phyloP scores from a whole-genome alignment of 495 filamentous ascomycete species.

The Aspergillus homomorphus region DNA sequence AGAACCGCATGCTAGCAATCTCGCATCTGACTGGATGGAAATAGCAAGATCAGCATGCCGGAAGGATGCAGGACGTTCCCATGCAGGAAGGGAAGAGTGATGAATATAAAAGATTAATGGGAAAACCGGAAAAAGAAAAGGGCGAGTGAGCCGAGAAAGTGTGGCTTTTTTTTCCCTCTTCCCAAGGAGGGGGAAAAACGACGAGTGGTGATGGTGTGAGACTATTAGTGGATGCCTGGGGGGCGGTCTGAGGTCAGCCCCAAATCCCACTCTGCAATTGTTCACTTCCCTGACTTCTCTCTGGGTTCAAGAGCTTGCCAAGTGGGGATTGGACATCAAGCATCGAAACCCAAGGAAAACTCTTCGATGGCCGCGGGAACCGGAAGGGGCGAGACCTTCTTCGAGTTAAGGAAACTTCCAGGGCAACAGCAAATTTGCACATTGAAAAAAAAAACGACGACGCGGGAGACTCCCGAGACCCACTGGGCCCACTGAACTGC shows the following conservation, averaged over 20 bases:
- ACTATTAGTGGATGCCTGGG: neutral
- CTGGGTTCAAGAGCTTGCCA: neutral
- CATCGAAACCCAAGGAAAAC: neutral
- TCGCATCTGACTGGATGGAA: slow-evolving; percentile 24
- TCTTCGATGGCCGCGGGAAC: neutral
- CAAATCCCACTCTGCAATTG: neutral
- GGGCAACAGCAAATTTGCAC: slow-evolving; percentile 1
- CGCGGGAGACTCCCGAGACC: slow-evolving; percentile 5
- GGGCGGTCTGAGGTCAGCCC: slow-evolving; percentile 8
- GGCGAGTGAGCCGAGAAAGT: neutral
- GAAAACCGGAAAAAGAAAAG: neutral
- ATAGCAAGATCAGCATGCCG: slow-evolving; percentile 8
- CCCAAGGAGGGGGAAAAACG: neutral
- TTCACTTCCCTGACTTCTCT: neutral
- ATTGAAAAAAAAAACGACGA: neutral
- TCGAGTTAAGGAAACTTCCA: neutral
- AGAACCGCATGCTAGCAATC: slow-evolving; percentile 23
- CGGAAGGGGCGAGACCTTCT: neutral
- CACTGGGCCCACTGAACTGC: slow-evolving; percentile 1
- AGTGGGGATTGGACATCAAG: neutral
- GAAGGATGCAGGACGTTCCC: slow-evolving; percentile 3
- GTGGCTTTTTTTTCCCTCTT: neutral
- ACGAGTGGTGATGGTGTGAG: slow-evolving; percentile 1
- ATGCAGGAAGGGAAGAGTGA: slow-evolving; percentile 2
- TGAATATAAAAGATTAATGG: slow-evolving; percentile 4